Conservation (phyloP, 805 yeast species). For the Barnettozyma siamensis region DNA sequence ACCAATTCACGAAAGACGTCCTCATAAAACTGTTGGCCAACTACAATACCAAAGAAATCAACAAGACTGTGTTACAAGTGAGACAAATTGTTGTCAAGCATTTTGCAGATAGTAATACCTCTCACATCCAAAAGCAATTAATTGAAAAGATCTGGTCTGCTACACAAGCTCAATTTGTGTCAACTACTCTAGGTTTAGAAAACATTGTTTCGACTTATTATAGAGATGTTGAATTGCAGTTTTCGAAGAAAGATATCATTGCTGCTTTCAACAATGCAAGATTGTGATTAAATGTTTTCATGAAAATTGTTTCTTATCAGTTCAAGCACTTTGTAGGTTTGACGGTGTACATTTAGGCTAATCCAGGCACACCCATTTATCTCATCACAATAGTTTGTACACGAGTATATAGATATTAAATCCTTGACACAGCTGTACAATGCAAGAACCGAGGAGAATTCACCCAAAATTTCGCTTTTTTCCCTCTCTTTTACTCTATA, state of each 20-base stretch:
- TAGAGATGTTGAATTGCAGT: slow-evolving; percentile 43
- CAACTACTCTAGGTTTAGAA: slow-evolving; percentile 48
- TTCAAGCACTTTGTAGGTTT: too few relatives aligned
- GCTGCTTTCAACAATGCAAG: slow-evolving; percentile 41
- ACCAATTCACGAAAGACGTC: slow-evolving; percentile 56
- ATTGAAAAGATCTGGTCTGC: slow-evolving; percentile 65
- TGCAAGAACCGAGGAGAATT: too few relatives aligned
- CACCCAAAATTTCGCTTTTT: too few relatives aligned
- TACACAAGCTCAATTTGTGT: slow-evolving; percentile 56
- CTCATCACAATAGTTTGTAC: too few relatives aligned
- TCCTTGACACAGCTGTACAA: too few relatives aligned
- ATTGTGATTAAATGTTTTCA: background rate
- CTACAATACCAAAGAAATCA: slow-evolving; percentile 55
- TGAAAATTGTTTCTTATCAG: too few relatives aligned
- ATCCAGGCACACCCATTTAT: too few relatives aligned
- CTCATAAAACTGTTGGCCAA: slow-evolving; percentile 51
- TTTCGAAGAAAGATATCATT: slow-evolving; percentile 51
- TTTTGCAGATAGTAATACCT: slow-evolving; percentile 29
- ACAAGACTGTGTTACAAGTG: slow-evolving; percentile 47
- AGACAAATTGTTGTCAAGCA: slow-evolving; percentile 53
- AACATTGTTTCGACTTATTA: slow-evolving; percentile 48
- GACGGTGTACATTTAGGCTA: too few relatives aligned
- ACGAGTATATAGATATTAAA: too few relatives aligned
- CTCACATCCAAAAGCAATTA: slow-evolving; percentile 46
- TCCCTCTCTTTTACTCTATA: too few relatives aligned